Evolutionary conservation across 163 green algal species (phyloP).

Genomic region (Chlorella variabilis): DNA sequence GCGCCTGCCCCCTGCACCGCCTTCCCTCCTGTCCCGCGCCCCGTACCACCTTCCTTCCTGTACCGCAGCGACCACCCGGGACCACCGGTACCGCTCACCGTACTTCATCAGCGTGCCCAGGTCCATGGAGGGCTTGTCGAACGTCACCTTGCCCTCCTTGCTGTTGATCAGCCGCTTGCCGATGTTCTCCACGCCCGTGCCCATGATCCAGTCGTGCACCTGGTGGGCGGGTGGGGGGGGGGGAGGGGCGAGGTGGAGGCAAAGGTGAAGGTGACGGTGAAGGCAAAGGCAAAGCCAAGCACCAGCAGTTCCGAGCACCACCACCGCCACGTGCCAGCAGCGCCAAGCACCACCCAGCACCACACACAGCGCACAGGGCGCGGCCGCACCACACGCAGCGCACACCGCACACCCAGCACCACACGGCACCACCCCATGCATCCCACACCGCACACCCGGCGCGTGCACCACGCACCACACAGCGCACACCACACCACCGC

Average conservation of each 20-base stretch:
- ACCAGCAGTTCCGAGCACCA: background rate
- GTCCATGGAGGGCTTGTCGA: slow-evolving; percentile 89
- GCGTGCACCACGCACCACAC: background rate
- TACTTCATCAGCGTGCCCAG: slow-evolving; percentile 4
- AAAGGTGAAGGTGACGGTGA: background rate
- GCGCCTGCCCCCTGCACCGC: too few species aligned
- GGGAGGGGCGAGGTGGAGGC: background rate
- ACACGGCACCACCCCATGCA: background rate
- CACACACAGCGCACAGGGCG: too few species aligned
- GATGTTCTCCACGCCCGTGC: slow-evolving; percentile 91
- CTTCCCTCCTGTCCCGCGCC: too few species aligned
- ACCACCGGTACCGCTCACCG: too few species aligned
- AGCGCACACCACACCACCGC: background rate
- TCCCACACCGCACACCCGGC: background rate
- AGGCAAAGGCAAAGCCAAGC: background rate
- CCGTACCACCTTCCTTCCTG: too few species aligned
- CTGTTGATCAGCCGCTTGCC: slow-evolving; percentile 91
- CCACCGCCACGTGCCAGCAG: too few species aligned
- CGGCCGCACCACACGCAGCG: too few species aligned
- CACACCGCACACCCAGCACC: too few species aligned
- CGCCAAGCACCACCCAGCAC: too few species aligned
- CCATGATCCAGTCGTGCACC: slow-evolving; percentile 84
- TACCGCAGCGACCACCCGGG: too few species aligned
- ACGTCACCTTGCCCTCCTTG: slow-evolving; percentile 85
- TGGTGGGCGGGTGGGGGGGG: slow-evolving; percentile 25